phyloP scores from a whole-genome alignment of 257 asterid species.

The Ehretia macrophylla region DNA sequence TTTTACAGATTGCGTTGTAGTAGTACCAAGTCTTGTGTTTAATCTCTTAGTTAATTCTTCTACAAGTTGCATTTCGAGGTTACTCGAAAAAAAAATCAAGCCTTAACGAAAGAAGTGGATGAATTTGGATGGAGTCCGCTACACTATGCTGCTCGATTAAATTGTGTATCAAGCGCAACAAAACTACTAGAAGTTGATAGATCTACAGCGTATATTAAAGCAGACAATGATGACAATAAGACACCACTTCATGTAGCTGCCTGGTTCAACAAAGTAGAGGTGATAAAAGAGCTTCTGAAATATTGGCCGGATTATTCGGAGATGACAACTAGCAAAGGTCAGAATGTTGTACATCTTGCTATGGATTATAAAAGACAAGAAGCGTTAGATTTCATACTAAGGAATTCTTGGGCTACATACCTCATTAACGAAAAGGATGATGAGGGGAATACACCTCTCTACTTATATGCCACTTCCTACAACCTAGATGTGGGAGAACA shows the following conservation, averaged over 20 bases:
- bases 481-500: not conserved
- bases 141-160: slow-evolving; percentile 8
- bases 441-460: not conserved
- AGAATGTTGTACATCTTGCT: slow-evolving; percentile 15
- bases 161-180: not conserved
- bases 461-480: not conserved
- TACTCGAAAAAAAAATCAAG: not conserved
- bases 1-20: no score
- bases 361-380: not conserved
- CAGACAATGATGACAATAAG: not conserved
- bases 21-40: no score
- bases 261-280: not conserved
- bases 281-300: not conserved
- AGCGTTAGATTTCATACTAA: not conserved
- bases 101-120: not conserved
- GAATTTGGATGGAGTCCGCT: slow-evolving; percentile 18
- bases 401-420: not conserved
- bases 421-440: not conserved
- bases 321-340: not conserved
- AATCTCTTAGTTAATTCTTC: no score
- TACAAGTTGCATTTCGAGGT: not conserved
- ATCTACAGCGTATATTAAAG: slow-evolving; percentile 1
- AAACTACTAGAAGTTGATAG: slow-evolving; percentile 2
- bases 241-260: slow-evolving; percentile 16
- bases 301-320: slow-evolving; percentile 19